These are phyloP conservation scores for Candida dendrica DNA, from an alignment of 805 yeast genomes.

Conservation along the genomic window DNA sequence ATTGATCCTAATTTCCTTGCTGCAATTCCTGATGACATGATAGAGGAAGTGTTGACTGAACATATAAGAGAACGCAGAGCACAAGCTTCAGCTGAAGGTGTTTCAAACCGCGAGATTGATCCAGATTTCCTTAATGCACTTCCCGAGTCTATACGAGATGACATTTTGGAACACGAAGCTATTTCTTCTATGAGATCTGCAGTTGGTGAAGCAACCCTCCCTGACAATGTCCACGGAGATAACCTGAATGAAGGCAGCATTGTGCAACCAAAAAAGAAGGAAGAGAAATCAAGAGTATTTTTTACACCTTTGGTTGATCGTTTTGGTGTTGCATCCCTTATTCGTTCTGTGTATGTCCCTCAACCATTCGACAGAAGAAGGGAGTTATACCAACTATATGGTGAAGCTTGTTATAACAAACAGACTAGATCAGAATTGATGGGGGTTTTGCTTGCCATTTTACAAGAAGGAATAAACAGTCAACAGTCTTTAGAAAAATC, in stretches of 20 bases:
- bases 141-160: slow-evolving; percentile 60
- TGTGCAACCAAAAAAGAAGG: slow-evolving; percentile 15
- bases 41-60: slow-evolving; percentile 86
- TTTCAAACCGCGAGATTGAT: slow-evolving; percentile 58
- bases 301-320: slow-evolving; percentile 68
- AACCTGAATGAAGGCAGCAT: slow-evolving; percentile 6
- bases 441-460: slow-evolving; percentile 55
- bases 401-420: slow-evolving; percentile 64
- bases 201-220: slow-evolving; percentile 1
- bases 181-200: slow-evolving; percentile 29
- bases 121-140: slow-evolving; percentile 76
- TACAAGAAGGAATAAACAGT: slow-evolving; percentile 68
- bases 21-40: slow-evolving; percentile 87
- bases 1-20: slow-evolving; percentile 87
- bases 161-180: slow-evolving; percentile 52
- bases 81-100: slow-evolving; percentile 38
- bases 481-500: slow-evolving; percentile 54
- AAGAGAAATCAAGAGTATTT: slow-evolving; percentile 32
- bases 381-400: slow-evolving; percentile 55
- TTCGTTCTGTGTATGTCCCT: slow-evolving; percentile 68
- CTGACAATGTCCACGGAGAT: not conserved
- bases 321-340: slow-evolving; percentile 64
- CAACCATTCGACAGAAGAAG: slow-evolving; percentile 58
- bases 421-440: slow-evolving; percentile 73
- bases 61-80: slow-evolving; percentile 72